Evolutionary conservation across 1,284 basidiomycete species (phyloP).

Genomic region (Acaromyces ingoldii): DNA sequence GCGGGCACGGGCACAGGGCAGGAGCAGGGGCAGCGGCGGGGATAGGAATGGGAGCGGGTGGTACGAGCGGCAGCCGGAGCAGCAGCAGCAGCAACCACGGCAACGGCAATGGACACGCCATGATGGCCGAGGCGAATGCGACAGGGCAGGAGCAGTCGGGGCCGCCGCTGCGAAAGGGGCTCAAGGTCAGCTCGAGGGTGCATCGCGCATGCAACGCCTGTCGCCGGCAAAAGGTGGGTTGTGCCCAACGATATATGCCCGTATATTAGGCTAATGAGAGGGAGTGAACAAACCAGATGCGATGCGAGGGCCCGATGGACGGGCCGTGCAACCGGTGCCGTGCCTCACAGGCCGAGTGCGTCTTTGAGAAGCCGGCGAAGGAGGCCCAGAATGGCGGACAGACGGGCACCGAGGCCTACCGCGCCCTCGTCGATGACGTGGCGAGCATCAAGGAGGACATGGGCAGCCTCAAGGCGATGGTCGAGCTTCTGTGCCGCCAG

Average conservation of each 20-base stretch:
- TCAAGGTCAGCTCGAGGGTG: slow-evolving; percentile 23
- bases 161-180: not conserved
- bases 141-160: no score
- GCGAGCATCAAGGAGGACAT: slow-evolving; percentile 13
- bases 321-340: slow-evolving; percentile 83
- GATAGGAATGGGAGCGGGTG: no score
- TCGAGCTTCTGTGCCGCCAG: no score
- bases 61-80: no score
- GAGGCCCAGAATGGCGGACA: no score
- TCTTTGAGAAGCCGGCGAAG: slow-evolving; percentile 89
- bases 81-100: no score
- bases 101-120: no score
- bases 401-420: no score
- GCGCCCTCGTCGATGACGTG: slow-evolving; percentile 59
- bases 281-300: not conserved
- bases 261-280: not conserved
- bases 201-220: slow-evolving; percentile 34
- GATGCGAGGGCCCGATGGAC: slow-evolving; percentile 53
- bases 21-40: no score
- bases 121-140: no score
- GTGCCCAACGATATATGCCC: not conserved
- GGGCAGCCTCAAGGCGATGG: no score
- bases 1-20: no score
- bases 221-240: slow-evolving; percentile 25
- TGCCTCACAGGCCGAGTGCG: slow-evolving; percentile 71